Conservation (phyloP, 2,329 filamentous ascomycete species). For the Trichoderma harzianum region DNA sequence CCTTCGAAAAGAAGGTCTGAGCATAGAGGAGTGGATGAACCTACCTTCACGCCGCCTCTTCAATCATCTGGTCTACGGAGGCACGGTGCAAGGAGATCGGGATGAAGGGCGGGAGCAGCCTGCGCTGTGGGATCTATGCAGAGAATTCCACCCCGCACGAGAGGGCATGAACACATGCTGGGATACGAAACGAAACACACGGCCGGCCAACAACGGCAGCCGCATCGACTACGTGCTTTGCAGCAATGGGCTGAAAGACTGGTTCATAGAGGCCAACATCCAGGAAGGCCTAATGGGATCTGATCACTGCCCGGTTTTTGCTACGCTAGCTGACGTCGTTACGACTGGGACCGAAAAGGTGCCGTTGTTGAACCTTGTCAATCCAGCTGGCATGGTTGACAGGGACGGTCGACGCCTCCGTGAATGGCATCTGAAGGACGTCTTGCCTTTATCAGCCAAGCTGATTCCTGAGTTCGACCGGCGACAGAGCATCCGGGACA, state of each 20-base stretch:
- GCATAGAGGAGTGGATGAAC: constrained; percentile 68
- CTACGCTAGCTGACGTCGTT: constrained; percentile 64
- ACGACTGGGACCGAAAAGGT: constrained; percentile 44
- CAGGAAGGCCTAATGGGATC: constrained; percentile 93
- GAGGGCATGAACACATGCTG: constrained; percentile 95
- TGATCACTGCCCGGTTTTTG: constrained; percentile 94
- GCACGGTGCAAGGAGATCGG: constrained; percentile 61
- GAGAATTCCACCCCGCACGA: constrained; percentile 75
- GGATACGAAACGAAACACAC: constrained; percentile 91
- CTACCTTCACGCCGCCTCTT: constrained; percentile 71
- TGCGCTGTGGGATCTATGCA: constrained; percentile 78
- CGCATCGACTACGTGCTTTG: constrained; percentile 93
- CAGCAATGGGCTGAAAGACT: constrained; percentile 71
- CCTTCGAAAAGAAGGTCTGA: constrained; percentile 66
- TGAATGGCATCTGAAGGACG: constrained; percentile 64
- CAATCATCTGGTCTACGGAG: constrained; percentile 78
- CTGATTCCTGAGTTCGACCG: constrained; percentile 85
- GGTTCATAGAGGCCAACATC: constrained; percentile 79
- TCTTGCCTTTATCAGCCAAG: constrained; percentile 73
- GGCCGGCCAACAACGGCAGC: constrained; percentile 90
- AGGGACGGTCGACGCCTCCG: constrained; percentile 60
- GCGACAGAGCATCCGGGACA: constrained; percentile 82
- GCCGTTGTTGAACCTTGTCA: constrained; percentile 70
- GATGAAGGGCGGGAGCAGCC: constrained; percentile 68
- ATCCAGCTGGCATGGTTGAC: constrained; percentile 67